Evolutionary conservation across 441 rosid genomes (phyloP), one percentile per base, ranked within the genome.

Genomic region (Erodium texanum): DNA sequence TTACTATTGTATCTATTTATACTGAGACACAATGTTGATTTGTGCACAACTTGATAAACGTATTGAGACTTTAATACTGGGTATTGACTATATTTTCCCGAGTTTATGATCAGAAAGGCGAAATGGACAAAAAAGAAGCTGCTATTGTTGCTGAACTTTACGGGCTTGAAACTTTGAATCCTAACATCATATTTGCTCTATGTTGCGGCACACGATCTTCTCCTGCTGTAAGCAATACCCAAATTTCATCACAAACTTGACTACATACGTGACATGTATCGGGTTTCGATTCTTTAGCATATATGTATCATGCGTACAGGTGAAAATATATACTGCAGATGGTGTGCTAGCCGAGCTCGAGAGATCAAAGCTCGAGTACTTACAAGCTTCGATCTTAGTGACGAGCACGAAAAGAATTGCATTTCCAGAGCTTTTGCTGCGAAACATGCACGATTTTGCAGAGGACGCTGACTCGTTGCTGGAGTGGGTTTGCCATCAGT

Each of bases 201-300:
- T 87, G 89, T 67, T 85, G 87, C 15, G 98, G 98, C 78, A 84
- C 97, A 54, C 93, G 94, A 54, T 93, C 97, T 12, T 90, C 98
- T 22, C 98, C 97, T 0, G 97, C 98, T 1, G 98, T 90, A 78
- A 88, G 86, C 69, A 3, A 50, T 15, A n/a, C 20, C 20, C 56
- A 6, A 45, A 14, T 14, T 45, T 48, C 56, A 48, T 48, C 56
- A 45, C 7, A 48, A 48, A 50, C 18, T 15, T n/a, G 58, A 58
- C 63, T 11, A 1, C 1, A 18, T 0, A 18, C 15, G 23, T 16
- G 23, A 18, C 24, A 0, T 10, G 23, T 22, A 12, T 58, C n/a
- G 58, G 19, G 14, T 20, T 20, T 18, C 1, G 20, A 52, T 18
- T 52, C 22, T 20, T 3, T 56, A 20, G 23, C 62, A 48, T 48